Evolutionary conservation across 2,329 filamentous ascomycete genomes (phyloP), one percentile per base, ranked within the genome.

Genomic region (Fusarium sp.): DNA sequence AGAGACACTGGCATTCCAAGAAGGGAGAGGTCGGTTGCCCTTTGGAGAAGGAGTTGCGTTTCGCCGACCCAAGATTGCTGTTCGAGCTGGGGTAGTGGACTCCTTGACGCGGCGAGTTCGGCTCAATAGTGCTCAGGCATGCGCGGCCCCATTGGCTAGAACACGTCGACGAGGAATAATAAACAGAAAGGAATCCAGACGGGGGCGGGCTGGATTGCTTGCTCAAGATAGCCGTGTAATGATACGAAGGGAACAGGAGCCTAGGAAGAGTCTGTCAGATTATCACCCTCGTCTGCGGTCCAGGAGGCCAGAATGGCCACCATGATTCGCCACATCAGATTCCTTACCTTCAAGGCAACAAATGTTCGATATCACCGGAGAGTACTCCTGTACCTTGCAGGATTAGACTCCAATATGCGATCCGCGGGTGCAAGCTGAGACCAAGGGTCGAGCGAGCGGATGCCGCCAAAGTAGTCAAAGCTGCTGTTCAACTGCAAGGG

Each of bases 1-100:
- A 82, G 76, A 83, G 81, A 81, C 82, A 83, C 72, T 82, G 54
- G 77, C 81, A 83, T 83, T 83, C 82, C 82, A 81, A 77, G 69
- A 79, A 78, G 76, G 78, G 79, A 78, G 66, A 76, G 72, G 76
- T 76, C 67, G 60, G 71, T 77, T 79, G 74, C 76, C 77, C 75
- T 78, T 78, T 71, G 48, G 50, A 71, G 70, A 50, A 66, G 43
- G 45, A 54, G 25, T 66, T 66, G 64, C 67, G 71, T 71, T 64
- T 75, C 35, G 64, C 37, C 23, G 57, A 54, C 62, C 60, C 54
- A 62, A 64, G 67, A 39, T 64, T 66, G 56, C 56, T 72, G 65
- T 67, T 77, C 68, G 70, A 75, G 75, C 67, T 64, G 71, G 75
- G 71, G 74, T 76, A 71, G 69, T 60, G 71, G 72, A 52, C 65